phyloP scores from a whole-genome alignment of 2,329 filamentous ascomycete species.

The Raffaelea arxii region DNA sequence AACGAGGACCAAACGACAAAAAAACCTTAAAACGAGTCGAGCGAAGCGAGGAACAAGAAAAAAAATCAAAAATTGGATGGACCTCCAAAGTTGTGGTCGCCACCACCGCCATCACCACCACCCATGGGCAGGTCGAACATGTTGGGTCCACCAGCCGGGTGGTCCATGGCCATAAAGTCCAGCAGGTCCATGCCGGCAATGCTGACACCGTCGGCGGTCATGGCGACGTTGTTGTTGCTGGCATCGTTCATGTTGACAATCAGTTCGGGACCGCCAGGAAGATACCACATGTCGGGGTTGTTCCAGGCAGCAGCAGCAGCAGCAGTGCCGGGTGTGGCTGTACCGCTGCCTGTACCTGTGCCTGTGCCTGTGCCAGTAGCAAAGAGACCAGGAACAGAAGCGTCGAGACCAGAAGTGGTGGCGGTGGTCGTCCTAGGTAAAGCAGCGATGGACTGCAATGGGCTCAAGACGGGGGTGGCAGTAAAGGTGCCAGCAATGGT shows the following conservation, averaged over 20 bases:
- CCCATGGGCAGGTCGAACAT: too few species aligned
- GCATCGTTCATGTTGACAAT: slow-evolving; percentile 55
- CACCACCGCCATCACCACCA: too few species aligned
- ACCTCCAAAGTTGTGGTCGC: too few species aligned
- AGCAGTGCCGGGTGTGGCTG: slow-evolving; percentile 28
- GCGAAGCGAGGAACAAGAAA: background rate
- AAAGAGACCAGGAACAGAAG: too few species aligned
- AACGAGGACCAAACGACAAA: background rate
- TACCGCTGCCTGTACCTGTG: too few species aligned
- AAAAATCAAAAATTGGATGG: background rate
- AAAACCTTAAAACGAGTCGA: too few species aligned
- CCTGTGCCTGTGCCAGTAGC: too few species aligned
- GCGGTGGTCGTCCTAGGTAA: too few species aligned
- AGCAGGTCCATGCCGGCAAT: slow-evolving; percentile 57
- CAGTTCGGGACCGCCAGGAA: slow-evolving; percentile 52
- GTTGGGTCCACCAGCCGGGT: slow-evolving; percentile 8
- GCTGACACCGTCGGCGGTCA: slow-evolving; percentile 59
- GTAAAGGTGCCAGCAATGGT: too few species aligned
- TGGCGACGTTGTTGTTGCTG: slow-evolving; percentile 51
- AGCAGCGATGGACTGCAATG: too few species aligned
- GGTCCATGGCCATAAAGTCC: slow-evolving; percentile 58
- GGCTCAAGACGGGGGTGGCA: too few species aligned
- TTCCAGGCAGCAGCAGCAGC: slow-evolving; percentile 40
- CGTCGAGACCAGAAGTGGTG: too few species aligned
- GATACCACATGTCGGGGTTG: slow-evolving; percentile 56